These are phyloP conservation scores for Mucor sp. DNA, from an alignment of 371 early-diverging fungal genomes.

Conservation along the genomic window DNA sequence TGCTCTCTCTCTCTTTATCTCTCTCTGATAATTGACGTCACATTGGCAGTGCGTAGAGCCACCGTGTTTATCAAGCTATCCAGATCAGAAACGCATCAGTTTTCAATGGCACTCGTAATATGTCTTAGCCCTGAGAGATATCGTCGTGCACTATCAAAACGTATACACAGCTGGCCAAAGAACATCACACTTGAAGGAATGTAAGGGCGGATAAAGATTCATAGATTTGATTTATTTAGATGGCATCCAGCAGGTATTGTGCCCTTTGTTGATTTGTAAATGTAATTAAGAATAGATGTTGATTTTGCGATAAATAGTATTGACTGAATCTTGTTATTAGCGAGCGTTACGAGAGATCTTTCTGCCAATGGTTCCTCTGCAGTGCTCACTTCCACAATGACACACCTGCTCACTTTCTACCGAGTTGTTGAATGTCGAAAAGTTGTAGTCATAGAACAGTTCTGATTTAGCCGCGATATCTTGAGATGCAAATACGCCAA, in stretches of 20 bases:
- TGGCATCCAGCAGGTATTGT: background rate
- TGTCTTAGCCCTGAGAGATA: too few relatives aligned
- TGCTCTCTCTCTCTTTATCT: background rate
- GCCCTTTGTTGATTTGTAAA: background rate
- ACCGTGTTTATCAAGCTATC: background rate
- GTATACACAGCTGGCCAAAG: background rate
- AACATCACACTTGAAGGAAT: background rate
- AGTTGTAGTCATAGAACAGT: constrained; percentile 88
- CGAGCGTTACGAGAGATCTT: constrained; percentile 8
- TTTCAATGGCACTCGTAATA: too few relatives aligned
- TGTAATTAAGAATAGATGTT: background rate
- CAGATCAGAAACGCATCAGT: background rate
- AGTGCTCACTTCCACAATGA: constrained; percentile 70
- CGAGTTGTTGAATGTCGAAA: constrained; percentile 64
- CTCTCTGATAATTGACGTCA: background rate
- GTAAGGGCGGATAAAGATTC: background rate
- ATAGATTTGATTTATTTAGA: background rate
- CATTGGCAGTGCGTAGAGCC: background rate
- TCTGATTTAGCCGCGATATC: constrained; percentile 77
- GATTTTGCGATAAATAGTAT: background rate
- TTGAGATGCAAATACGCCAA: constrained; percentile 78
- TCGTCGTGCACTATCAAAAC: background rate
- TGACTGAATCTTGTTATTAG: background rate
- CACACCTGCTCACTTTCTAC: constrained; percentile 67
- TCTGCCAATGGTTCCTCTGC: constrained; percentile 71